Evolutionary conservation across 768 basidiomycete genomes (phyloP), one percentile per base, ranked within the genome.

Genomic region (Lactifluus piperatus): DNA sequence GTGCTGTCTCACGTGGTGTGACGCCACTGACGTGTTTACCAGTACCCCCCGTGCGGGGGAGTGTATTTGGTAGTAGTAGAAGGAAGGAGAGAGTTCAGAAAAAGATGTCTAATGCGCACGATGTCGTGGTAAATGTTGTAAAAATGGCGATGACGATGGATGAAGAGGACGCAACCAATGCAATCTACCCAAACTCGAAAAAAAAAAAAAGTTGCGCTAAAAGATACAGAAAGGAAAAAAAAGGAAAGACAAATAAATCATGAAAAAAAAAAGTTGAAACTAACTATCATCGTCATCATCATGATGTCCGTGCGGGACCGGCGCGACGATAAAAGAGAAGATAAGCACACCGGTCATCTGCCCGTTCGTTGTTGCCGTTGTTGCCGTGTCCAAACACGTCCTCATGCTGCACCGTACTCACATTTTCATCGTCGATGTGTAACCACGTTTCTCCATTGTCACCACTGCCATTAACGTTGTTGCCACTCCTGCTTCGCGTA

Each of bases 361-460:
- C 54, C 75, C 79, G 56, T 69, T 60, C 60, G 30, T 51, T 49
- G 13, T 45, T 47, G 5, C 10, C 30, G n/a, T n/a, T n/a, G n/a
- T n/a, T 34, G 18, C 37, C 16, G 32, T 55, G 39, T 22, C 74
- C 75, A 67, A 91, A 91, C 58, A 92, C 89, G 67, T 92, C 90
- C 41, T 84, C 84, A 1, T 78, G 71, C 24, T 79, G 74, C 43
- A 95, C 80, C 65, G 89, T 83, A 34, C 84, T 84, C 26, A 94
- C 86, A 10, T 85, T 74, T 71, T 97, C 94, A 68, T 97, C 95
- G 70, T 98, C 94, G 54, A 97, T 88, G 51, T 94, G 84, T 60
- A 97, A 77, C 95, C 95, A 97, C 10, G 82, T 85, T 57, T 88
- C 84, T 5, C 78, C 76, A 2, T 76, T 73, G 37, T 72, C 69